Base-by-base conservation (phyloP, 306 rosid species). In the Vigna mungo region DNA sequence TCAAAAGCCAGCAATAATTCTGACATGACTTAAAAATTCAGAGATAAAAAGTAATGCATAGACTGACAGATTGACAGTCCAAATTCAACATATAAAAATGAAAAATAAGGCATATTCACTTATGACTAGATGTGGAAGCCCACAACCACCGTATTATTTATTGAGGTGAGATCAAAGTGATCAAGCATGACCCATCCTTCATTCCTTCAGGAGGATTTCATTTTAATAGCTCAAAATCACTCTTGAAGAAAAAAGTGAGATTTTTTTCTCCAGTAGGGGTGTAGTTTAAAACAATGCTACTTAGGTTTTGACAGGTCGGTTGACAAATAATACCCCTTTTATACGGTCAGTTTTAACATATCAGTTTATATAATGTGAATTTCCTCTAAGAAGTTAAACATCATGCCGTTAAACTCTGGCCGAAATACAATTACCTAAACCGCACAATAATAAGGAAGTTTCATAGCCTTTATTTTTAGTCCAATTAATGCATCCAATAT, bases 51-150 rank as follows among this genome's bases (percentile, higher is more conserved):
- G 54, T 75, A 60, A 60, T 25, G 23, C 44, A 23, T 46, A 68
- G 68, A 61, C n/a, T 68, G 81, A 81, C 23, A 67, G 49, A 58
- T 9, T 65, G 80, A 81, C 30, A 75, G 53, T 9, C 68, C 58
- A 63, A 46, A 37, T 27, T 69, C 44, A 64, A 69, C n/a, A 60
- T 13, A 51, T 23, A 23, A 58, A 68, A 49, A 7, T n/a, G 30
- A 69, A 49, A 4, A 67, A 18, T 14, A 58, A 8, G 30, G 32
- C 25, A 36, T 34, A 59, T 66, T 66, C 51, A 67, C 76, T 49
- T 7, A 56, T 56, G 48, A 36, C 65, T 32, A 74, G 25, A 80
- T 56, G 4, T 55, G 66, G 41, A 79, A 71, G 56, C 65, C 34
- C 9, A 66, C 15, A 60, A 32, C 55, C 62, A 81, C 30, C 23